Conservation (phyloP, 2,329 filamentous ascomycete species). For the Fusarium chlamydosporum region DNA sequence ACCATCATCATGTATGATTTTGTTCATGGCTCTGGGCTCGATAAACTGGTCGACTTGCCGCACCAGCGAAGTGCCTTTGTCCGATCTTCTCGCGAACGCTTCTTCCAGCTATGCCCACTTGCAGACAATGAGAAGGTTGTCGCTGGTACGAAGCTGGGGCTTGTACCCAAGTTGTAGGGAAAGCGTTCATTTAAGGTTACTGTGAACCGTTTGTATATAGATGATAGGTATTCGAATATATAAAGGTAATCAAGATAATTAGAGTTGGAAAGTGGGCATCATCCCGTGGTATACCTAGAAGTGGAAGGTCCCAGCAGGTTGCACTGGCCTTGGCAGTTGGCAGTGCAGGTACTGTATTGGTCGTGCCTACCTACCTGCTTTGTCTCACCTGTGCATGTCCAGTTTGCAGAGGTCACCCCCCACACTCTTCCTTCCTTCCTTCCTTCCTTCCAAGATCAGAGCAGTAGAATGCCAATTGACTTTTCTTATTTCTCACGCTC, state of each 20-base stretch:
- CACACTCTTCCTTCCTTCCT: not conserved
- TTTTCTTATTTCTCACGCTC: not conserved
- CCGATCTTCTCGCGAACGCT: constrained; percentile 74
- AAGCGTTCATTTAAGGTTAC: not conserved
- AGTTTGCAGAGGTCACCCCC: not conserved
- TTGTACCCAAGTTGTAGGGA: constrained; percentile 68
- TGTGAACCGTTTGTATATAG: not conserved
- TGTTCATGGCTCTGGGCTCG: constrained; percentile 78
- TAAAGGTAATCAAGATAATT: not conserved
- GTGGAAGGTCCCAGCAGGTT: not conserved
- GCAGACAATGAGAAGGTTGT: constrained; percentile 69
- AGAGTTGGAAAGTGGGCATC: not conserved
- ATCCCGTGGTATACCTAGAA: not conserved
- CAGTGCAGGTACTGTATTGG: not conserved
- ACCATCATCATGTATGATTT: constrained; percentile 82
- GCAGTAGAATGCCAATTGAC: not conserved
- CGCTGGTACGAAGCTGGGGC: constrained; percentile 66
- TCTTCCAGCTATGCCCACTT: constrained; percentile 77
- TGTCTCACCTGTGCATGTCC: constrained; percentile 10
- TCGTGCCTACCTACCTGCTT: not conserved
- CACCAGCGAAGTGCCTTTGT: constrained; percentile 79
- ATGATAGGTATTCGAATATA: not conserved
- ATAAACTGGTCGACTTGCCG: constrained; percentile 79
- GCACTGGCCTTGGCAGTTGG: not conserved
- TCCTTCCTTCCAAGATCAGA: constrained; percentile 3